Evolutionary conservation across 306 rosid species (phyloP).

Genomic region (Cyamopsis tetragonoloba): DNA sequence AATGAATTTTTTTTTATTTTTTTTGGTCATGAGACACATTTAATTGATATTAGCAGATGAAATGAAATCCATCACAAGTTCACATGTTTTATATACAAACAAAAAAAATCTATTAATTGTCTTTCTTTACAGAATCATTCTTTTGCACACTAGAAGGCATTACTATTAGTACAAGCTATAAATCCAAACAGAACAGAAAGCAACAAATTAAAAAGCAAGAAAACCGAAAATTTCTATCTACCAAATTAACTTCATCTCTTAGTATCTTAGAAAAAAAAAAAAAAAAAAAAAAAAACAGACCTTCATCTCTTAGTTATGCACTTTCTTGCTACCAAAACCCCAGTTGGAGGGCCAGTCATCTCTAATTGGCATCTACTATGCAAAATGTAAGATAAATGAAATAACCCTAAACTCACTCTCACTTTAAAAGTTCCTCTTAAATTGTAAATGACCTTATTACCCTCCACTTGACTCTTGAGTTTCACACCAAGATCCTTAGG

Average conservation of each 20-base stretch:
- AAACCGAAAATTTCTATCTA: conserved; percentile 7
- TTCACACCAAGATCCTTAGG: conserved; percentile 59
- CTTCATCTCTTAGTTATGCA: conserved; percentile 66
- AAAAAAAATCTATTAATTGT: not conserved
- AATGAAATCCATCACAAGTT: not conserved
- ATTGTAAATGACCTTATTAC: conserved; percentile 50
- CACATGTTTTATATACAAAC: not conserved
- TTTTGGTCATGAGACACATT: too few species aligned
- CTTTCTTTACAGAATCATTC: not conserved
- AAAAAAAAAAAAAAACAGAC: too few species aligned
- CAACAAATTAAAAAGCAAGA: conserved; percentile 1
- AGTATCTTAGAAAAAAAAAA: too few species aligned
- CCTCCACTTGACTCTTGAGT: conserved; percentile 56
- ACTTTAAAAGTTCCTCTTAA: conserved; percentile 67
- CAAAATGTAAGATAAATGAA: conserved; percentile 58
- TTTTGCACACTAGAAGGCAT: conserved; percentile 18
- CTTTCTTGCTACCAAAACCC: conserved; percentile 55
- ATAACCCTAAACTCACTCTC: conserved; percentile 52
- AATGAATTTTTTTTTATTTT: too few species aligned
- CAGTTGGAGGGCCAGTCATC: conserved; percentile 84
- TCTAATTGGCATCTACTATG: conserved; percentile 71
- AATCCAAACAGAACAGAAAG: conserved; percentile 14
- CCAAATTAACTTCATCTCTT: conserved; percentile 63
- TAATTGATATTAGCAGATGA: not conserved
- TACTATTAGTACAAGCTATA: not conserved